Base-by-base conservation (phyloP, 371 early-diverging fungal species). In the Apophysomyces variabilis region DNA sequence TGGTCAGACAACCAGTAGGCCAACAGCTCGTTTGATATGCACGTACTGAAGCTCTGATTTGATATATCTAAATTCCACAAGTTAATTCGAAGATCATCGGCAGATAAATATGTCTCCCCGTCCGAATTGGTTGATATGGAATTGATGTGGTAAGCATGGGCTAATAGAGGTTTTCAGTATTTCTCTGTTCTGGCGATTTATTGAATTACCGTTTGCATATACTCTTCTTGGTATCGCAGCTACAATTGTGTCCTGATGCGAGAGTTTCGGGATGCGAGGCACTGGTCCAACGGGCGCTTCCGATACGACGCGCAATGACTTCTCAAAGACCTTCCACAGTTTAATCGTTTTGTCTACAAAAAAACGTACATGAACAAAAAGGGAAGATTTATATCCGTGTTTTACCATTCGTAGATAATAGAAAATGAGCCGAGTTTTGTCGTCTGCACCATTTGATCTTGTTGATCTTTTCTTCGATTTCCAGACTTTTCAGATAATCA, bases 391-490 rank as follows among this genome's bases (percentile, higher is more conserved):
- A 50, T 4, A 7, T 37, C 41, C 2, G 16, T 8, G 14, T 57
- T 21, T 60, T 75, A 93, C 92, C 94, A 75, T 96, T 96, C 35
- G 96, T 94, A 18, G 96, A 94, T 41, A 96, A 83, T 69, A 96
- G 80, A 73, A 93, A 96, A 66, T 93, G 94, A 18, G 94, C 90
- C n/a, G 92, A 78, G 71, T 94, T 95, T 65, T 87, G 88, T 38
- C 92, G 85, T 68, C 85, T 86, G 74, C 93, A 89, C 93, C 95
- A 94, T 66, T 93, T 89, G 72, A 98, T 95, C 70, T 95, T 92
- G 76, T 96, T 95, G 70, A 98, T 96, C 76, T 96, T 95, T 74
- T 98, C 98, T 76, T 95, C 93, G 58, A 98, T 96, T 73, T 96
- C 97, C 75, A 96, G 81, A 82, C 93, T 93, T 82, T 97, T 96